Conservation (phyloP, 148 eudicot genomes). For the Spergularia marina region DNA sequence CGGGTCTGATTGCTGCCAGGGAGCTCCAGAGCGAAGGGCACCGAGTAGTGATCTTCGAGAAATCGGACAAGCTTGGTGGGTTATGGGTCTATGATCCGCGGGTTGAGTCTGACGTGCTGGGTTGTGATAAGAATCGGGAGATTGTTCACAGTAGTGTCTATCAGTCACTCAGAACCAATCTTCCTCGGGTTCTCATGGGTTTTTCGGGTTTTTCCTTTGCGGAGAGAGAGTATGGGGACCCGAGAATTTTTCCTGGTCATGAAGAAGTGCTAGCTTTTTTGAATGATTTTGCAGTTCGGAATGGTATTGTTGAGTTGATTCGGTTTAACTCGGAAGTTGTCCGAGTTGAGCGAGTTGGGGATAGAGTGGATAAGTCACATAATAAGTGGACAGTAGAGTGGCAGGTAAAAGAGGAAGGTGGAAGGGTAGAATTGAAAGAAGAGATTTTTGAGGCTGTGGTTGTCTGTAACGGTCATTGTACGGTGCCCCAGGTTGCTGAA, state of each 20-base stretch:
- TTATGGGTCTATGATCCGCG: constrained; percentile 52
- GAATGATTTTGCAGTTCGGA: constrained; percentile 42
- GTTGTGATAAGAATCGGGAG: constrained; percentile 37
- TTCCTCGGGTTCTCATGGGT: constrained; percentile 49
- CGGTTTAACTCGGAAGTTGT: constrained; percentile 46
- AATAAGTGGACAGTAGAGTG: constrained; percentile 51
- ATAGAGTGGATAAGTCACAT: constrained; percentile 7
- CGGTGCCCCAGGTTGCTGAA: constrained; percentile 35
- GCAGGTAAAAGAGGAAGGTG: constrained; percentile 10
- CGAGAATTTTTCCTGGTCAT: constrained; percentile 50
- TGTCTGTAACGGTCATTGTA: constrained; percentile 56
- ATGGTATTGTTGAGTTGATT: constrained; percentile 40
- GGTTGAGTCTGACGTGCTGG: constrained; percentile 41
- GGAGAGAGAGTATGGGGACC: constrained; percentile 31
- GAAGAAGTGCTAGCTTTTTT: constrained; percentile 46
- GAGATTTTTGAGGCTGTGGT: constrained; percentile 60
- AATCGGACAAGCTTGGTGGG: constrained; percentile 45
- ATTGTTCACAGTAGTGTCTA: constrained; percentile 52
- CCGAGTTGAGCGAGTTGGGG: constrained; percentile 43
- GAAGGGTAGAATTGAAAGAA: constrained; percentile 20
- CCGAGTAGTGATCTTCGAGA: constrained; percentile 41
- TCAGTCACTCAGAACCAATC: constrained; percentile 46
- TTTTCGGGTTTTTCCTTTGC: constrained; percentile 46
- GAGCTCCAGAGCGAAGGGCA: constrained; percentile 45
- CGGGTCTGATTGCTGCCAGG: constrained; percentile 45